phyloP scores from a whole-genome alignment of 805 yeast species.

The Saccharomycopsis capsularis region DNA sequence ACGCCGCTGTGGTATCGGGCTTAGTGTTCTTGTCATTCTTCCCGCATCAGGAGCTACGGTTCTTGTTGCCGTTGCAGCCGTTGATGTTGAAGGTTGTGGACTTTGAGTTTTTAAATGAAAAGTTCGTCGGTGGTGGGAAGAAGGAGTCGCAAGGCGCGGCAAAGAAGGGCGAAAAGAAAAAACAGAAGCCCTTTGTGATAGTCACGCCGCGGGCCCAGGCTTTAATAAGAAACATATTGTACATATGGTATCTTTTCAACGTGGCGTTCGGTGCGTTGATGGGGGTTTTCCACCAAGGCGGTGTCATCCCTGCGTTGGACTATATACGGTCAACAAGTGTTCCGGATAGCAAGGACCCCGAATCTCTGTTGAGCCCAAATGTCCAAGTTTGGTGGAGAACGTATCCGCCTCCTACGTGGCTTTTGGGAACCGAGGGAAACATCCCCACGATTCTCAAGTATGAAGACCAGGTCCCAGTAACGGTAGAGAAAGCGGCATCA shows the following conservation, averaged over 20 bases:
- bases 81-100: slow-evolving; percentile 32
- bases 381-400: slow-evolving; percentile 86
- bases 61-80: slow-evolving; percentile 74
- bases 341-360: not conserved
- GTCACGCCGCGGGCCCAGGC: slow-evolving; percentile 20
- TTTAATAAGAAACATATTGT: slow-evolving; percentile 22
- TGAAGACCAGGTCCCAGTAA: slow-evolving; percentile 23
- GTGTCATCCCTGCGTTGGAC: slow-evolving; percentile 63
- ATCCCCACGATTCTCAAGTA: slow-evolving; percentile 21
- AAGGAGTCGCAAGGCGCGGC: no score
- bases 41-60: slow-evolving; percentile 94
- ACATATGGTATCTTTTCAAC: slow-evolving; percentile 62
- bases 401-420: slow-evolving; percentile 89
- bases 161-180: slow-evolving; percentile 1
- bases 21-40: slow-evolving; percentile 53
- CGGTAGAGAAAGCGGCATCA: slow-evolving; percentile 6
- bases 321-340: slow-evolving; percentile 28
- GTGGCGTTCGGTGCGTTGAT: slow-evolving; percentile 48
- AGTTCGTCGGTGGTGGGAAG: slow-evolving; percentile 1
- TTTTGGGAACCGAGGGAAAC: slow-evolving; percentile 32
- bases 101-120: slow-evolving; percentile 21
- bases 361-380: not conserved
- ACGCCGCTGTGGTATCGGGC: slow-evolving; percentile 57
- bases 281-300: slow-evolving; percentile 89
- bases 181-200: slow-evolving; percentile 1